These are phyloP conservation scores for Sphaerosporella brunnea DNA, from an alignment of 495 filamentous ascomycete species.

Conservation along the genomic window DNA sequence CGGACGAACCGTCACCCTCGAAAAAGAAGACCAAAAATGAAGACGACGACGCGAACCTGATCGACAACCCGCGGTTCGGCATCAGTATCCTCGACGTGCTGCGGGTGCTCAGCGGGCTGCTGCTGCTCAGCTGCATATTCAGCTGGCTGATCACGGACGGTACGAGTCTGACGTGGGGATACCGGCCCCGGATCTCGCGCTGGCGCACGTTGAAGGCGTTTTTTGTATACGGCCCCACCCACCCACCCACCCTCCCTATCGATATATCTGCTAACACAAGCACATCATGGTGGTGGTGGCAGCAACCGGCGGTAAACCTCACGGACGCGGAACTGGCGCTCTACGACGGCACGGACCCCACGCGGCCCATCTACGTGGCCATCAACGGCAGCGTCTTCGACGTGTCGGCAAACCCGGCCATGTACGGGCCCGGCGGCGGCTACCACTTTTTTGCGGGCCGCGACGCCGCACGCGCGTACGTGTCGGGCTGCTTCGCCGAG, in stretches of 20 bases:
- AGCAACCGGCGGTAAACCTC: constrained; percentile 31
- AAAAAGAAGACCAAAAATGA: too few species aligned
- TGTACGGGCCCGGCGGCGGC: constrained; percentile 77
- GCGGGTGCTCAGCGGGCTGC: constrained; percentile 50
- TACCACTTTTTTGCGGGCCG: constrained; percentile 77
- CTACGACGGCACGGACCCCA: constrained; percentile 62
- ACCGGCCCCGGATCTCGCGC: constrained; percentile 51
- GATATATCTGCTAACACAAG: constrained; percentile 11
- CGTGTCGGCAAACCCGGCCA: constrained; percentile 51
- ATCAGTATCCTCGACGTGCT: constrained; percentile 55
- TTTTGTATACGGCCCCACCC: constrained; percentile 33
- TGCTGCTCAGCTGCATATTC: constrained; percentile 49
- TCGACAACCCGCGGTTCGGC: too few species aligned
- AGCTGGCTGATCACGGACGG: constrained; percentile 66
- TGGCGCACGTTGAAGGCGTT: constrained; percentile 43
- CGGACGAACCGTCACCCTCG: too few species aligned
- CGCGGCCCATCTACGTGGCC: constrained; percentile 71
- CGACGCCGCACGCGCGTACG: constrained; percentile 76
- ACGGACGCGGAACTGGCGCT: constrained; percentile 53
- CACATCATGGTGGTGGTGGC: not conserved
- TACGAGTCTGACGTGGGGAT: constrained; percentile 47
- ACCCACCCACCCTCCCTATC: constrained; percentile 7
- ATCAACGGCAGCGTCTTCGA: constrained; percentile 93
- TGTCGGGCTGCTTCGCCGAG: constrained; percentile 89
- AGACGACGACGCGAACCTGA: too few species aligned